A percentile compares a stretch with the other conserved stretches of the same genome.
Evolutionary conservation across 2,329 filamentous ascomycete species (phyloP).

Genomic region (Tolypocladium capitatum): DNA sequence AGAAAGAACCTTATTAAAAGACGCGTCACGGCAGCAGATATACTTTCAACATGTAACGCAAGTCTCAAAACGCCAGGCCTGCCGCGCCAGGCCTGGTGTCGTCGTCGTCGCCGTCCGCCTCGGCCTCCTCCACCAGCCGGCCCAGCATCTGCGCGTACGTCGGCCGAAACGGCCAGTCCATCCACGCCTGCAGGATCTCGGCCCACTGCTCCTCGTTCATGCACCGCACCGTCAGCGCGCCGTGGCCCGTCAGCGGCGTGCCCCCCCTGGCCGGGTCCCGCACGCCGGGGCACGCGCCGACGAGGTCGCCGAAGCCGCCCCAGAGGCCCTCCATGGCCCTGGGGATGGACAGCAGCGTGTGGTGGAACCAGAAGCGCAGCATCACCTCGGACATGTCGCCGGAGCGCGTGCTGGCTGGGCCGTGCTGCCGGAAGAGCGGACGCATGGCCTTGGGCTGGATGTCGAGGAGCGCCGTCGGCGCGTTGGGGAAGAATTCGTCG

Average conservation of each 20-base stretch:
- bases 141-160: conserved; percentile 33
- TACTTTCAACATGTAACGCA: not conserved
- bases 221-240: conserved; percentile 30
- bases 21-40: not conserved
- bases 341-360: conserved; percentile 28
- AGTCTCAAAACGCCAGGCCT: not conserved
- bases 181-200: conserved; percentile 46
- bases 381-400: conserved; percentile 41
- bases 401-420: conserved; percentile 22
- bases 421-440: conserved; percentile 32
- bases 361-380: conserved; percentile 28
- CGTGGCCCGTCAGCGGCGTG: conserved; percentile 20
- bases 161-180: conserved; percentile 53
- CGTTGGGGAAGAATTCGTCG: conserved; percentile 55
- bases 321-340: conserved; percentile 38
- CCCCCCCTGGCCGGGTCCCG: conserved; percentile 35
- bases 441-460: conserved; percentile 46
- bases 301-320: conserved; percentile 44
- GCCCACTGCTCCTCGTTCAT: conserved; percentile 41
- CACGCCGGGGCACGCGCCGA: conserved; percentile 34
- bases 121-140: conserved; percentile 20
- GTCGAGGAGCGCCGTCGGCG: conserved; percentile 48
- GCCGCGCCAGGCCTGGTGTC: not conserved
- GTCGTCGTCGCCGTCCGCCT: conserved; percentile 7
- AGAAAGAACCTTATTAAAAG: too few relatives aligned